Base-by-base conservation (phyloP, 108 stramenopile species). In the Parietichytrium sp. region DNA sequence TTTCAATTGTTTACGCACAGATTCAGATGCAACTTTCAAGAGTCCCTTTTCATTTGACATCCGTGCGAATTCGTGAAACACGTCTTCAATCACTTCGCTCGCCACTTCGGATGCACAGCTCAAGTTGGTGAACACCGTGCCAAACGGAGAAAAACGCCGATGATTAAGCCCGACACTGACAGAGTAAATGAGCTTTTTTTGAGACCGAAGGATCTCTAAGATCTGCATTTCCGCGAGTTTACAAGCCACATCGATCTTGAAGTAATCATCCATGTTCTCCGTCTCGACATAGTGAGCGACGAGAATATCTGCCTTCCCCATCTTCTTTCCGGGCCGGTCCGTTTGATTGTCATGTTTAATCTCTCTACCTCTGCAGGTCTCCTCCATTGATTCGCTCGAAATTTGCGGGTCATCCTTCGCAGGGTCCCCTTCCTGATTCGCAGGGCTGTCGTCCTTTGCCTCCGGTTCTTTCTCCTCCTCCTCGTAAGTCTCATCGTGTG, bases 141-240 rank as follows among this genome's bases (percentile, higher is more conserved):
- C 61, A 72, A 72, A 72, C 10, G 61, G 61, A 15, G 61, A 72
- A 2, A 72, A 42, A 6, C 38, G 45, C 10, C 45, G 36, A 7
- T 42, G 61, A n/a, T 33, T 45, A 27, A 45, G 61, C 61, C 45
- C 61, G 38, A 72, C 61, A 25, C 38, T 42, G 6, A 72, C 61
- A 72, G 61, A 23, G 33, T 72, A 72, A 16, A 72, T 25, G 61
- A 72, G 61, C 61, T 72, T 33, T 10, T 42, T 33, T 15, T 72
- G 38, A 33, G 45, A 45, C 38, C 61, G 61, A 8, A 72, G 33
- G 10, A 72, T 42, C 10, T 23, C 45, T 42, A 72, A 72, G 25
- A 72, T 33, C 38, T 20, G 18, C 23, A 33, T 33, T 20, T 72
- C 38, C 0, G 61, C 61, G n/a, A 72, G 38, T 42, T 72, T 72